Evolutionary conservation across 805 yeast genomes (phyloP), one percentile per base, ranked within the genome.

Genomic region (Suhomyces vadensis): DNA sequence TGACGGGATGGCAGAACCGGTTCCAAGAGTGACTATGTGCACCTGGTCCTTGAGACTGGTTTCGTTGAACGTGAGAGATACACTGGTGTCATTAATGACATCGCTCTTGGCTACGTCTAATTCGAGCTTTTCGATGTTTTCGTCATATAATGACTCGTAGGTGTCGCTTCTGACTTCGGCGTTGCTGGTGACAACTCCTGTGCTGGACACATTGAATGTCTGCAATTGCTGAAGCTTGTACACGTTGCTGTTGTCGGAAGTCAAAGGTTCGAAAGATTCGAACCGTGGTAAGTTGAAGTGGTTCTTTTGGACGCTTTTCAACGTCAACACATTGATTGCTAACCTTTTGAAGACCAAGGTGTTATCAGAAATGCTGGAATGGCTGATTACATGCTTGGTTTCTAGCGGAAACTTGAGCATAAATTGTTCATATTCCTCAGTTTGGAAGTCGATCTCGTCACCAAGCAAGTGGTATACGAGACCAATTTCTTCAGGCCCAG

Each of bases 1-100:
- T 0, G 96, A 81, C 0, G 99, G 99, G 24, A 88, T 62, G 0
- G 98, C 94, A 25, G 95, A 84, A 0, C 98, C 98, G 0, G 99
- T 94, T 3, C 99, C 99, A 6, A 92, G 63, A 0, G 96, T 85
- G 7, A 87, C 69, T 0, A 84, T 65, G 55, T 87, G 89, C 1
- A 84, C 83, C 49, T 80, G 77, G 29, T 74, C 80, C 44, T 65
- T 69, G 44, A 78, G 65, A n/a, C 10, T 19, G 24, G 37, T 19
- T 3, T 6, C 24, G 2, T 33, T 19, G 4, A 33, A 17, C 14
- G 11, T 23, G 8, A 38, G 9, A 8, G 35, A 20, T 8, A 16
- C 29, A 8, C 20, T n/a, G 16, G 19, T n/a, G 17, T 42, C 46
- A 1, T 39, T 25, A 1, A 29, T 27, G 2, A 52, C 37, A 1